These are phyloP conservation scores for Capronia americana DNA, from an alignment of 2,329 filamentous ascomycete genomes.

Conservation along the genomic window DNA sequence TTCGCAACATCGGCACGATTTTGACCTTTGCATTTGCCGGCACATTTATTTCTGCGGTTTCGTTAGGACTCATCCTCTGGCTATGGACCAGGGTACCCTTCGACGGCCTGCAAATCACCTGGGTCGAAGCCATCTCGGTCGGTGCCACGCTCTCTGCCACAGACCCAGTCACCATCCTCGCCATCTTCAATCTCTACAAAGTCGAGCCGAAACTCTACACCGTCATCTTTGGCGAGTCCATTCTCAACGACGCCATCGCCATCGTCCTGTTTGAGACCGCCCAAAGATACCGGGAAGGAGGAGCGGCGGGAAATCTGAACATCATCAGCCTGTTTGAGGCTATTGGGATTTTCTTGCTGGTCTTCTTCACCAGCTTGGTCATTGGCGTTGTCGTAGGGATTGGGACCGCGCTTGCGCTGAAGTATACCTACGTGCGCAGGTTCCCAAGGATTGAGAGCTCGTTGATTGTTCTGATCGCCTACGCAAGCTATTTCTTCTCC, in stretches of 20 bases:
- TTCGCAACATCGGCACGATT: conserved; percentile 96
- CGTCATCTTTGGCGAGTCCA: conserved; percentile 97
- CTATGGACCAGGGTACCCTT: conserved; percentile 87
- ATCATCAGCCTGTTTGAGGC: conserved; percentile 86
- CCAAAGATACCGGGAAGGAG: conserved; percentile 84
- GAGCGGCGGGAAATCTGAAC: conserved; percentile 72
- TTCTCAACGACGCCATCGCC: conserved; percentile 96
- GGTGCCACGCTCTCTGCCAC: conserved; percentile 96
- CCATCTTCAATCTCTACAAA: conserved; percentile 99
- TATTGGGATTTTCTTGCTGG: conserved; percentile 90
- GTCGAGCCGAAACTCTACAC: conserved; percentile 99
- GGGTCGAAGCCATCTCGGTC: conserved; percentile 95
- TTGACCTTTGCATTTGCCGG: conserved; percentile 97
- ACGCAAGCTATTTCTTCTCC: conserved; percentile 97
- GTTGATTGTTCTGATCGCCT: conserved; percentile 89
- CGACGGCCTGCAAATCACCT: conserved; percentile 82
- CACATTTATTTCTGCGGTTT: conserved; percentile 95
- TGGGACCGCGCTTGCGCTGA: conserved; percentile 82
- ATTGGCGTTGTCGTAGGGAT: conserved; percentile 90
- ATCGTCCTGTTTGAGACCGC: conserved; percentile 99
- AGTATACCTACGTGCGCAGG: conserved; percentile 90
- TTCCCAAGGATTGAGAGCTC: conserved; percentile 98
- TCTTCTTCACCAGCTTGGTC: conserved; percentile 92
- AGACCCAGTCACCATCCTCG: conserved; percentile 94
- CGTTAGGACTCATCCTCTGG: conserved; percentile 86